A percentile compares a stretch with the other conserved stretches of the same genome.
Conservation (phyloP, 805 yeast genomes). For the Metschnikowia proteae region DNA sequence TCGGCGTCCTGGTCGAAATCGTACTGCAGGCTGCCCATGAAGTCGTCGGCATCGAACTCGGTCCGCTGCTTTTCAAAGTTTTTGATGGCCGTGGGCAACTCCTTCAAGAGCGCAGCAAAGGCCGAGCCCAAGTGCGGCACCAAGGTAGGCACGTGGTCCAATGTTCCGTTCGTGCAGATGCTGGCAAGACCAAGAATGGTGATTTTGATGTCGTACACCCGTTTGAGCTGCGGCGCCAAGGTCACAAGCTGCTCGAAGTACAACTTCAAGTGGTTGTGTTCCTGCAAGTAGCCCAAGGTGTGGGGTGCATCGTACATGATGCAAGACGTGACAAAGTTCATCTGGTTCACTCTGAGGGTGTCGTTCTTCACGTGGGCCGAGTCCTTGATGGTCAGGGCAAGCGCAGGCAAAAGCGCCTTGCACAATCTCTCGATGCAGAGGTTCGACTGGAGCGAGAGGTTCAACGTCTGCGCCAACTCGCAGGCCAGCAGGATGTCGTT, state of each 20-base stretch:
- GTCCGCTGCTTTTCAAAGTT: conserved; percentile 60
- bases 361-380: conserved; percentile 26
- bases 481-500: conserved; percentile 57
- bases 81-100: conserved; percentile 69
- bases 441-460: conserved; percentile 54
- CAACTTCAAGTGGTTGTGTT: conserved; percentile 29
- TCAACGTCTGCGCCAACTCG: conserved; percentile 61
- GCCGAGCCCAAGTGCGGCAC: conserved; percentile 39
- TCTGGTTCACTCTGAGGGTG: conserved; percentile 45
- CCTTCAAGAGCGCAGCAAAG: conserved; percentile 50
- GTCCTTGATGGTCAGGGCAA: conserved; percentile 25
- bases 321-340: conserved; percentile 62
- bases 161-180: conserved; percentile 3
- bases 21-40: conserved; percentile 6
- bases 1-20: conserved; percentile 12
- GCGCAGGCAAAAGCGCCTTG: conserved; percentile 38
- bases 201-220: conserved; percentile 81
- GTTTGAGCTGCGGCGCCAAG: conserved; percentile 47
- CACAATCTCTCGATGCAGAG: conserved; percentile 46
- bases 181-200: conserved; percentile 55
- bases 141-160: conserved; percentile 35
- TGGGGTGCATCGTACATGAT: conserved; percentile 56
- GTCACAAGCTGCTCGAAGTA: conserved; percentile 69
- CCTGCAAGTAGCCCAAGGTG: conserved; percentile 50
- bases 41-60: conserved; percentile 40